Conservation (phyloP, 179 eudicot species). For the Beta lomatogona region DNA sequence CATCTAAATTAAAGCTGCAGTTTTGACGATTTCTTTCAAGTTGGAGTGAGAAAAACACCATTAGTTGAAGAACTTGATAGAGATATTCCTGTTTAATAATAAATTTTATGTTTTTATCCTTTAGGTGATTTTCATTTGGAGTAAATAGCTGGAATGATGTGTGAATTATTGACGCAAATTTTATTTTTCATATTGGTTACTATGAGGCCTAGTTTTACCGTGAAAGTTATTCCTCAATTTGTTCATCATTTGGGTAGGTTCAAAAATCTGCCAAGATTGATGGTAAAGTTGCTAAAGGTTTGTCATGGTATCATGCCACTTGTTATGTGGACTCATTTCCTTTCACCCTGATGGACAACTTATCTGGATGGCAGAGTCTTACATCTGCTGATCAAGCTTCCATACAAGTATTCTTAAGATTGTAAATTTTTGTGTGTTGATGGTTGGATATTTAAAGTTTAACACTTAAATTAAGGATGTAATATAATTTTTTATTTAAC, state of each 20-base stretch:
- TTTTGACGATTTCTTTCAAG: too few relatives aligned
- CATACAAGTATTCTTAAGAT: slow-evolving; percentile 38
- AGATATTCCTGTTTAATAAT: too few relatives aligned
- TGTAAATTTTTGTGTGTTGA: slow-evolving; percentile 19
- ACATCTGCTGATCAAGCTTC: slow-evolving; percentile 64
- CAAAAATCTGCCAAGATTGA: slow-evolving; percentile 80
- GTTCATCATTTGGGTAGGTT: slow-evolving; percentile 46
- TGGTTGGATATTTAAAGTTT: neutral
- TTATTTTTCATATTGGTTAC: neutral
- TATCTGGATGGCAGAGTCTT: slow-evolving; percentile 80
- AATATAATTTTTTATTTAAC: too few relatives aligned
- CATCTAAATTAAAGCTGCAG: too few relatives aligned
- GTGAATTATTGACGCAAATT: neutral
- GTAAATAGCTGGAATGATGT: slow-evolving; percentile 3
- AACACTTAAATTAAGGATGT: too few relatives aligned
- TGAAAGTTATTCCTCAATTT: neutral
- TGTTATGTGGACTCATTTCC: slow-evolving; percentile 70
- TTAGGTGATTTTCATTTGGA: neutral
- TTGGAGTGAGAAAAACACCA: too few relatives aligned
- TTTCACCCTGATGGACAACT: slow-evolving; percentile 48
- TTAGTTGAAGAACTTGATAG: too few relatives aligned
- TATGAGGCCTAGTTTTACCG: neutral
- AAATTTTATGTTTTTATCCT: neutral
- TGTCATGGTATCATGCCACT: slow-evolving; percentile 89
- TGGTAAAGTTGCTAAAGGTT: slow-evolving; percentile 67